These are phyloP conservation scores for Yamadazyma triangularis DNA, from an alignment of 1,139 yeast species.

Conservation along the genomic window DNA sequence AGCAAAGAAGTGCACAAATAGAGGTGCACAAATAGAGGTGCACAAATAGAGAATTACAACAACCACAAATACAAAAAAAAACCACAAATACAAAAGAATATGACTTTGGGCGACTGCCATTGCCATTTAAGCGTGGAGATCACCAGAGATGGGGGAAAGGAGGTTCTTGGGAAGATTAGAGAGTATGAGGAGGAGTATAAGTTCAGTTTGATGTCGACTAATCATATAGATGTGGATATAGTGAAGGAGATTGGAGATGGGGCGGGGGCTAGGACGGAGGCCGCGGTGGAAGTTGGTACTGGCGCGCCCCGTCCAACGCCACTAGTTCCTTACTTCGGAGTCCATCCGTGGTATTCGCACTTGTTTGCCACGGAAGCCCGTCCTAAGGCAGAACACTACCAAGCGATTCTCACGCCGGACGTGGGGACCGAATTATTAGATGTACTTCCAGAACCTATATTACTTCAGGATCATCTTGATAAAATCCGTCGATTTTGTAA, in stretches of 20 bases:
- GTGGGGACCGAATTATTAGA: slow-evolving; percentile 39
- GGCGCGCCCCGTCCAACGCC: no score
- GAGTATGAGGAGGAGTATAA: no score
- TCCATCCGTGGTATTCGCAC: slow-evolving; percentile 91
- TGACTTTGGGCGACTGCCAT: slow-evolving; percentile 8
- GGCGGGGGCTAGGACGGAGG: no score
- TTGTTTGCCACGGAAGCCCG: slow-evolving; percentile 36
- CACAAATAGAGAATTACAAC: no score
- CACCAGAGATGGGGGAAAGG: not conserved
- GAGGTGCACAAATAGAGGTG: no score
- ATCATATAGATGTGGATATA: slow-evolving; percentile 41
- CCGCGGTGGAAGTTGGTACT: no score
- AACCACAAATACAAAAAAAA: no score
- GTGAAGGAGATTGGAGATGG: slow-evolving; percentile 12
- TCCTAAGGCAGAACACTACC: slow-evolving; percentile 51
- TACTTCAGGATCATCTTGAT: slow-evolving; percentile 33
- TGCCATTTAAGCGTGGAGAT: slow-evolving; percentile 11
- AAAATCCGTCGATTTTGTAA: slow-evolving; percentile 18
- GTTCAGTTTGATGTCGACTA: slow-evolving; percentile 56
- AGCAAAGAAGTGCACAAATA: no score
- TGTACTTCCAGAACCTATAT: slow-evolving; percentile 59
- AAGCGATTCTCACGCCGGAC: slow-evolving; percentile 40
- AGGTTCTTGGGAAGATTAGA: no score
- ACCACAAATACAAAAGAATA: no score
- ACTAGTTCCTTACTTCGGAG: slow-evolving; percentile 65